Evolutionary conservation across 257 asterid species (phyloP), one percentile per base, ranked within the genome.

Genomic region (Solanum habrochaites): DNA sequence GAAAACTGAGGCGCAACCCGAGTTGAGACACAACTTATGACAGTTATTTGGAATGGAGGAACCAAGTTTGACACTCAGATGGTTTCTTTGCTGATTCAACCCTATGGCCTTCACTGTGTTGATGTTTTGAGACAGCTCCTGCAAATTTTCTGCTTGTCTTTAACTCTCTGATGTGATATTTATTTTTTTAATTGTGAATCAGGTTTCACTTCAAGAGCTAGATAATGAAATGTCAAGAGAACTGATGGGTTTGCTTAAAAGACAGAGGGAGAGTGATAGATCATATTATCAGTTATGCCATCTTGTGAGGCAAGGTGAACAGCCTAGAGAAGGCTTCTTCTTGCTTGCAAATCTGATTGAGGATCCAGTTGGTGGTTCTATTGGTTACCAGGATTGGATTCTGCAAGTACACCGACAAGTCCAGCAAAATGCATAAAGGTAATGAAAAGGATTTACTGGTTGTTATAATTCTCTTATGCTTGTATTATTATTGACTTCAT

Each of bases 241-340:
- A 91, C 90, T 96, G 27, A 90, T 88, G 92, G 85, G 89, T 86
- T 89, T 91, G 85, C 94, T 95, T 27, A 88, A 90, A 83, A 93
- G 85, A 89, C 89, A 64, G 81, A 90, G 95, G 89, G 94, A 90
- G 89, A 91, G 93, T 12, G 95, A 92, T 82, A 93, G 87, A 5
- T 92, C 98, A 18, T 93, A 94, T 90, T 93, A 81, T 90, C 96
- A 93, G 91, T 88, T 91, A 49, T 91, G 92, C 88, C 94, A 93
- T 90, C 91, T 93, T 49, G 96, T 95, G 92, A 94, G 96, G 92
- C 98, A 96, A 93, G 98, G 95, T 31, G 98, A 96, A 88, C 96
- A 93, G 86, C 97, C 97, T 3, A 92, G 95, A 88, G 98, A 93
- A 92, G 93, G 93, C 40, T 92, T 90, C 88, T 88, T 93, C 87